Conservation (phyloP, 768 basidiomycete species). For the Ramaria sp. region DNA sequence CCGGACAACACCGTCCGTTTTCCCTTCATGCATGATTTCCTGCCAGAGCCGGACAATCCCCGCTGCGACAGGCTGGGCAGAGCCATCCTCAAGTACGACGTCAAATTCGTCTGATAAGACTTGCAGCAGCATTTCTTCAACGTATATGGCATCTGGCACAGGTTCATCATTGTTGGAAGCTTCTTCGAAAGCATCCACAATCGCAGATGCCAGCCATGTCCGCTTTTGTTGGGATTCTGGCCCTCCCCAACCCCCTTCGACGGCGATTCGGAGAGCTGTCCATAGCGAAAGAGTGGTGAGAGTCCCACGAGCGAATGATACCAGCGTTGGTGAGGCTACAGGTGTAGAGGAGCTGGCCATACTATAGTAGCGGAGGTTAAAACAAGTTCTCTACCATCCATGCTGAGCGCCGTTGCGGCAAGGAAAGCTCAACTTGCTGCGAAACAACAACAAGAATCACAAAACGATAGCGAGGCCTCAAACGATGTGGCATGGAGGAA, state of each 20-base stretch:
- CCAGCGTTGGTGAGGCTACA: slow-evolving; percentile 32
- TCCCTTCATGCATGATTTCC: slow-evolving; percentile 24
- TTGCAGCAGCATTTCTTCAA: slow-evolving; percentile 75
- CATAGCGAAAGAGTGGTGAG: slow-evolving; percentile 75
- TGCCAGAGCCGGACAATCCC: slow-evolving; percentile 64
- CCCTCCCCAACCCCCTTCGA: slow-evolving; percentile 83
- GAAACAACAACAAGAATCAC: not conserved
- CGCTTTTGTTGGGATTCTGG: slow-evolving; percentile 58
- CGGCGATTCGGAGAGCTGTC: slow-evolving; percentile 79
- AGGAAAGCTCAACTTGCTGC: slow-evolving; percentile 40
- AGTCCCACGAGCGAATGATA: slow-evolving; percentile 80
- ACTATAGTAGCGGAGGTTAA: not conserved
- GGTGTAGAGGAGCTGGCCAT: slow-evolving; percentile 10
- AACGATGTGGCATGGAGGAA: too few species aligned
- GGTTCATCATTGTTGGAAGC: slow-evolving; percentile 32
- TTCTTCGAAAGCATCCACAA: slow-evolving; percentile 60
- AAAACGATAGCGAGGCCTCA: not conserved
- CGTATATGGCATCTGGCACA: slow-evolving; percentile 56
- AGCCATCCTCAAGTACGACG: slow-evolving; percentile 73
- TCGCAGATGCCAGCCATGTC: slow-evolving; percentile 72
- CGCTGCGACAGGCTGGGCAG: slow-evolving; percentile 57
- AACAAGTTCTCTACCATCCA: slow-evolving; percentile 15
- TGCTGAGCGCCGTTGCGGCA: slow-evolving; percentile 68
- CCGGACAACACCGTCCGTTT: slow-evolving; percentile 37
- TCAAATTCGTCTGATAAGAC: slow-evolving; percentile 87